A percentile compares a stretch with the other conserved stretches of the same genome.
These are phyloP conservation scores for Fusarium papillatum DNA, from an alignment of 2,329 filamentous ascomycete species.

Conservation along the genomic window DNA sequence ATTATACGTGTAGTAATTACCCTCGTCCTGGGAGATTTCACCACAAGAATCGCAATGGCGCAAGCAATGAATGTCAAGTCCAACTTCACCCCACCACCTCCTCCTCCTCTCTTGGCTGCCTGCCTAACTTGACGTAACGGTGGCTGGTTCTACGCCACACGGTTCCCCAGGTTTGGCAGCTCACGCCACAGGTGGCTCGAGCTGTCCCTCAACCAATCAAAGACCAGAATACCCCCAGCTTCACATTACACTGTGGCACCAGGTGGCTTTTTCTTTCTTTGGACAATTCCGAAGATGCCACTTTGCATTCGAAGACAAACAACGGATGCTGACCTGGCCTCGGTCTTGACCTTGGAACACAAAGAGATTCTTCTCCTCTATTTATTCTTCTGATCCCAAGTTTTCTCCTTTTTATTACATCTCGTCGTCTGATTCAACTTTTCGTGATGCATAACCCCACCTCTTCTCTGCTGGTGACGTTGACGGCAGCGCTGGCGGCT, in stretches of 20 bases:
- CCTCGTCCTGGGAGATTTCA: not conserved
- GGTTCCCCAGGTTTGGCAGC: slow-evolving; percentile 24
- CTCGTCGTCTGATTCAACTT: slow-evolving; percentile 2
- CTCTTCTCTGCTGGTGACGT: slow-evolving; percentile 57
- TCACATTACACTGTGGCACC: slow-evolving; percentile 38
- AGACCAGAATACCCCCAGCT: slow-evolving; percentile 21
- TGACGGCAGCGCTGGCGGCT: slow-evolving; percentile 72
- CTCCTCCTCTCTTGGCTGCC: slow-evolving; percentile 19
- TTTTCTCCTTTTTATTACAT: not conserved
- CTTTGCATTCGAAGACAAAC: slow-evolving; percentile 38
- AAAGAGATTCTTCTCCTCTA: slow-evolving; percentile 13
- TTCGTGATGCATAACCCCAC: slow-evolving; percentile 66
- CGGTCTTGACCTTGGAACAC: slow-evolving; percentile 15
- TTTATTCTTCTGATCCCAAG: not conserved
- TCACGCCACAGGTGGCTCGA: slow-evolving; percentile 42
- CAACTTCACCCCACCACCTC: slow-evolving; percentile 30
- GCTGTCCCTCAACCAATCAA: slow-evolving; percentile 31
- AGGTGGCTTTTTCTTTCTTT: slow-evolving; percentile 47
- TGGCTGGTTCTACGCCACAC: slow-evolving; percentile 30
- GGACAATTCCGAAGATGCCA: slow-evolving; percentile 42
- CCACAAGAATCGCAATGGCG: slow-evolving; percentile 24
- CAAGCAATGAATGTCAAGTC: slow-evolving; percentile 22
- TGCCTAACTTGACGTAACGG: slow-evolving; percentile 34
- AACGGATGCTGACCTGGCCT: slow-evolving; percentile 18
- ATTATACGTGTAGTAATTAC: not conserved